Percentiles rank a stretch among this genome's conserved stretches.
Evolutionary conservation across 257 asterid species (phyloP).

Genomic region (Coffea eugenioides): DNA sequence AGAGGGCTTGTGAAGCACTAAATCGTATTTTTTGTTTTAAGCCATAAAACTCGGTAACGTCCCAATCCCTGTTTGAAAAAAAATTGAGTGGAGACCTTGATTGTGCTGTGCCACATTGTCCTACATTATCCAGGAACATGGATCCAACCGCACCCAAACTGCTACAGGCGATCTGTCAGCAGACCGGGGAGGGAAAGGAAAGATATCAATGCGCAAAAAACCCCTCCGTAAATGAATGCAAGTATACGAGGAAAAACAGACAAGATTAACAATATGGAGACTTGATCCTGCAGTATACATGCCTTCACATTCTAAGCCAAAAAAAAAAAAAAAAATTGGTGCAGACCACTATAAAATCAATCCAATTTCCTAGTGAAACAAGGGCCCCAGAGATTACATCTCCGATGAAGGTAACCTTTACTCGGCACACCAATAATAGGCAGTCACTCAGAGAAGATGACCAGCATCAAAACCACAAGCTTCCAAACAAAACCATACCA

Average conservation of each 20-base stretch:
- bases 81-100: too few species aligned
- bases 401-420: neutral
- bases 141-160: neutral
- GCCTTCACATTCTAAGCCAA: neutral
- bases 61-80: too few species aligned
- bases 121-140: neutral
- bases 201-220: too few species aligned
- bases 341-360: neutral
- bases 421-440: neutral
- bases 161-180: neutral
- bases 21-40: too few species aligned
- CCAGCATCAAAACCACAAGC: neutral
- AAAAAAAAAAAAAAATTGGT: neutral
- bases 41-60: too few species aligned
- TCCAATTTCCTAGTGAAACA: neutral
- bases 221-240: too few species aligned
- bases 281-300: neutral
- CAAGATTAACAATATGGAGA: neutral
- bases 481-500: neutral
- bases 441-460: neutral
- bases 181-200: too few species aligned
- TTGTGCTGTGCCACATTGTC: too few species aligned
- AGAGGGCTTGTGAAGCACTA: too few species aligned
- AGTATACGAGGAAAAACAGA: neutral
- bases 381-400: neutral